Percentiles rank a stretch among this genome's conserved stretches.
phyloP scores from a whole-genome alignment of 78 protist genomes.

The Fonticula alba region DNA sequence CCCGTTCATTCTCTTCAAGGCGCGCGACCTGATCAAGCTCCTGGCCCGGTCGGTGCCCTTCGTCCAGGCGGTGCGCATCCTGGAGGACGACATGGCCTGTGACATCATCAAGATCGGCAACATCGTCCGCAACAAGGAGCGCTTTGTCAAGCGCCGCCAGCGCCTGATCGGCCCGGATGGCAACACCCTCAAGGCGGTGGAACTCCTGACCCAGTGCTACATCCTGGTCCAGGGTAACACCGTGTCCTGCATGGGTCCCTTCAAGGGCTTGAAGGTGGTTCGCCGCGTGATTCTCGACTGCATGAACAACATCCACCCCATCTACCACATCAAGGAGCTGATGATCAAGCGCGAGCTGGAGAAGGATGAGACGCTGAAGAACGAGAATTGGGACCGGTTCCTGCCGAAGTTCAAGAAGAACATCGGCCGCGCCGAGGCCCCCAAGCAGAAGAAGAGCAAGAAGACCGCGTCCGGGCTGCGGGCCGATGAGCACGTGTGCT shows the following conservation, averaged over 20 bases:
- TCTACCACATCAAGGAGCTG: slow-evolving; percentile 84
- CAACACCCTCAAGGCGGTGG: slow-evolving; percentile 85
- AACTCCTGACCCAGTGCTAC: slow-evolving; percentile 82
- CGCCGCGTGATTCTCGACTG: slow-evolving; percentile 80
- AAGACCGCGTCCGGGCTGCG: no score
- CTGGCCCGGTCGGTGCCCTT: slow-evolving; percentile 77
- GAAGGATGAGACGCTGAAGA: slow-evolving; percentile 54
- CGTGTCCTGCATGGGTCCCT: slow-evolving; percentile 77
- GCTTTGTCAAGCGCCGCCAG: slow-evolving; percentile 88
- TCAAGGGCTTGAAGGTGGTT: slow-evolving; percentile 46
- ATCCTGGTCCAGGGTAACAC: slow-evolving; percentile 93
- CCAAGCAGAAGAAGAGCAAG: slow-evolving; percentile 80
- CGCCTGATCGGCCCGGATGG: slow-evolving; percentile 95
- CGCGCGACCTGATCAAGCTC: slow-evolving; percentile 71
- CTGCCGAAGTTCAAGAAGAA: slow-evolving; percentile 81
- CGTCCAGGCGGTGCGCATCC: slow-evolving; percentile 49
- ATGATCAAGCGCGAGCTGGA: slow-evolving; percentile 90
- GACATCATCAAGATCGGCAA: slow-evolving; percentile 79
- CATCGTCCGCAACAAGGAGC: slow-evolving; percentile 52
- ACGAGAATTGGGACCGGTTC: slow-evolving; percentile 84
- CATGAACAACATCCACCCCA: slow-evolving; percentile 93
- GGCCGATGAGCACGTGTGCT: no score
- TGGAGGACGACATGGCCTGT: slow-evolving; percentile 64
- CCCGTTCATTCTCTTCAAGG: slow-evolving; percentile 85
- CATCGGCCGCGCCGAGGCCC: no score